Base-by-base conservation (phyloP, 345 rosid genomes). In the Euphorbia peplus region DNA sequence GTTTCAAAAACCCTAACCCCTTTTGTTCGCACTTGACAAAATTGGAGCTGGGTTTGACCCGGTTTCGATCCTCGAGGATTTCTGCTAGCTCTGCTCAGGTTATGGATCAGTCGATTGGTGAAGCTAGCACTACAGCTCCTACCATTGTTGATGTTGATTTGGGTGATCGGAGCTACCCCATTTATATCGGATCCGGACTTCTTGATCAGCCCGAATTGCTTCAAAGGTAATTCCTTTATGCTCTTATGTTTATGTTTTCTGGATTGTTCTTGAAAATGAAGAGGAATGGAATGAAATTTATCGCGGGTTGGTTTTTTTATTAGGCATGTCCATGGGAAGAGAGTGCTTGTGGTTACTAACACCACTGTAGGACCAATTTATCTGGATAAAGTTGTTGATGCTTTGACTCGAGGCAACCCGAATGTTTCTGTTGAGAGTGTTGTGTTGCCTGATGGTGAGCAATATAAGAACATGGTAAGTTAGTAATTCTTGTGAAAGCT, bases 271-370 rank as follows among this genome's bases (percentile, higher is more conserved):
- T 59, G 4, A 18, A 59, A 30, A 32, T 18, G 44, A 58, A 28
- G 9, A 18, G 19, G 19, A 51, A 51, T n/a, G n/a, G n/a, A 32
- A 32, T 32, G 6, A 32, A 32, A 32, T 32, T 32, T n/a, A n/a
- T n/a, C n/a, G n/a, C n/a, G n/a, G n/a, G 32, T n/a, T 37, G 46
- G 66, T 30, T 35, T 63, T 57, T 13, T 46, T 62, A 25, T 37
- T 66, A 95, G 98, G 85, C 98, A 95, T 81, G 87, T 92, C 63
- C 97, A 87, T 68, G 99, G 99, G 2, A 95, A 92, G 89, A 87
- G 80, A 83, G 93, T 95, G 67, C 97, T 95, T 41, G 93, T 95
- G 50, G 99, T 88, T 35, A 95, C 99, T 32, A 95, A 91, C 46
- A 81, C 74, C 16, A 87, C 83, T 9, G 86, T 95, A 64, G 98